A percentile compares a stretch with the other conserved stretches of the same genome.
Conservation (phyloP, 768 basidiomycete genomes). For the Auricularia sp. region DNA sequence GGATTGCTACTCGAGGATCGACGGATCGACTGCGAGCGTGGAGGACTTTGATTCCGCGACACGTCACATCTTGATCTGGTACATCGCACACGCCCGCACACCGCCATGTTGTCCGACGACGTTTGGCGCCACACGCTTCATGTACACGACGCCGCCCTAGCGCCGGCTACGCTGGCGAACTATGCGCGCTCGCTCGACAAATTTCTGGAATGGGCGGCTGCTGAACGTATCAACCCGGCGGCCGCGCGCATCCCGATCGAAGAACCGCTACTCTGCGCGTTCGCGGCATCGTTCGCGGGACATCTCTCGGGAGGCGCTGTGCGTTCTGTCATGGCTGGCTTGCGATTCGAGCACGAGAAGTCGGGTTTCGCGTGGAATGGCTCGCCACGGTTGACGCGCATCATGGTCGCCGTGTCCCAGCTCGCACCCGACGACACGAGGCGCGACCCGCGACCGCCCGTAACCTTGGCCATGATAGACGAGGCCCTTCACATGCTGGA, state of each 20-base stretch:
- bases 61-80: background rate
- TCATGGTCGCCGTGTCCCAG: background rate
- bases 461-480: slow-evolving; percentile 24
- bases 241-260: background rate
- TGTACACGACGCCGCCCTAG: background rate
- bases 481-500: too few relatives aligned
- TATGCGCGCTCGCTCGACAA: background rate
- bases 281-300: background rate
- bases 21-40: too few relatives aligned
- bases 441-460: slow-evolving; percentile 17
- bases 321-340: background rate
- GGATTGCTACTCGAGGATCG: too few relatives aligned
- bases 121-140: background rate
- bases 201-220: background rate
- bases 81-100: background rate
- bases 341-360: background rate
- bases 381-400: background rate
- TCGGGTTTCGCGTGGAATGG: background rate
- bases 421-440: background rate
- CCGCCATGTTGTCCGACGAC: background rate
- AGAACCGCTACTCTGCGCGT: background rate
- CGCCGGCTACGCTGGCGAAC: background rate
- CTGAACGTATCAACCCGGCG: background rate
- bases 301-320: background rate
- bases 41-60: too few relatives aligned